Percentiles rank a stretch among this genome's conserved stretches.
Evolutionary conservation across 2,329 filamentous ascomycete genomes (phyloP).

Genomic region (Aspergillus nomiae): DNA sequence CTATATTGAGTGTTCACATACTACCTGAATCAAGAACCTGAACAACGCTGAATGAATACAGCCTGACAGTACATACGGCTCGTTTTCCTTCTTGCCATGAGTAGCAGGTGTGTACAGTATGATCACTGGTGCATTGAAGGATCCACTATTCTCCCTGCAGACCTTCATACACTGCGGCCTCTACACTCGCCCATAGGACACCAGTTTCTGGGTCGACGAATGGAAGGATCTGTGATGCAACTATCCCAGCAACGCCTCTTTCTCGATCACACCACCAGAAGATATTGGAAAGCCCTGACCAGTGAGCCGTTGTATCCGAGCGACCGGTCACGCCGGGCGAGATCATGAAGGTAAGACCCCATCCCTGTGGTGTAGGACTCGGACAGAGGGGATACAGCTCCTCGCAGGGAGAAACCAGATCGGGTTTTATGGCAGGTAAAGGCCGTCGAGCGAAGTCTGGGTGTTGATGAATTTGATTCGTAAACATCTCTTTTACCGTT

Average conservation of each 20-base stretch:
- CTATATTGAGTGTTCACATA: too few species aligned
- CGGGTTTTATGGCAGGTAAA: neutral
- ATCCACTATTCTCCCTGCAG: too few species aligned
- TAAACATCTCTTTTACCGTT: neutral
- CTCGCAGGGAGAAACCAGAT: neutral
- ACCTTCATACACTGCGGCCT: neutral
- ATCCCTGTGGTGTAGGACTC: neutral
- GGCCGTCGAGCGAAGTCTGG: neutral
- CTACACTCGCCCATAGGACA: neutral
- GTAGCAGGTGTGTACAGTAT: too few species aligned
- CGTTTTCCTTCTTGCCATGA: too few species aligned
- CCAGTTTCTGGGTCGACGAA: neutral
- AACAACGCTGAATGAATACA: too few species aligned
- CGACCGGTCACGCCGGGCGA: neutral
- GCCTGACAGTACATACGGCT: too few species aligned
- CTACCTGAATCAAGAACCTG: too few species aligned
- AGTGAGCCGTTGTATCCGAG: neutral
- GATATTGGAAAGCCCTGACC: neutral
- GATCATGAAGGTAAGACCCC: neutral
- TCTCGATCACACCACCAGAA: neutral
- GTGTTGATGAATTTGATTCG: neutral
- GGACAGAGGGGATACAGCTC: neutral
- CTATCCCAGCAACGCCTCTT: neutral
- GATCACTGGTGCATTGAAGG: too few species aligned
- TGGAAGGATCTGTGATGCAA: neutral